Evolutionary conservation across 75 land plant species (phyloP), one percentile per base, ranked within the genome.

Genomic region (Ceratopteris richardii): DNA sequence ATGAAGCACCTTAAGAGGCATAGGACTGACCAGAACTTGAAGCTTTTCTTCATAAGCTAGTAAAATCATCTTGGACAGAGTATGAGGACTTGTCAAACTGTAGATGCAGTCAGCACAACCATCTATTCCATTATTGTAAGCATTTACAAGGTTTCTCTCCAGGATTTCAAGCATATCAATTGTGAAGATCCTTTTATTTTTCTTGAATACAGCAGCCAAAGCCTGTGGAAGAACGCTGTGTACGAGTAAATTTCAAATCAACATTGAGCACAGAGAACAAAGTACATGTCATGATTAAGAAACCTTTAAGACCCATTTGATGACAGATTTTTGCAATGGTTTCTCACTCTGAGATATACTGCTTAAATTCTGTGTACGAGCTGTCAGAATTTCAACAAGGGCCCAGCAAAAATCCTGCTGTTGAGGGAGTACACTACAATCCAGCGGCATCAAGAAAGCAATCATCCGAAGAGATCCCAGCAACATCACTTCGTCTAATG

Each of bases 101-200:
- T 51, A 63, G 25, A 63, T 31, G 56, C 55, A 63, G n/a, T 63
- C 65, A 14, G 31, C 36, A 54, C 36, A 63, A 23, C 65, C 56
- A 11, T 13, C 56, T 18, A 63, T 36, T 22, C 40, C 39, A 13
- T 63, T 33, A 23, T 30, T 25, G 28, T 51, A 54, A 29, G 51
- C 31, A 51, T 20, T 21, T 29, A 63, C 13, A 28, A 63, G 51
- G 31, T 63, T 63, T 13, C 21, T 36, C 29, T 51, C 27, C 16
- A 52, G 53, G 29, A 52, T 23, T 51, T 21, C 30, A 31, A 20
- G 31, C 56, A 31, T 36, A 17, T 52, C 42, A 23, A 20, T 63
- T 36, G 53, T 39, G 31, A 51, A 19, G 18, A 31, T 29, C 37
- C 51, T 63, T 39, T 10, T 51, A 20, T 52, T 31, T 20, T 24